Base-by-base conservation (phyloP, 768 basidiomycete species). In the Lactarius vividus region DNA sequence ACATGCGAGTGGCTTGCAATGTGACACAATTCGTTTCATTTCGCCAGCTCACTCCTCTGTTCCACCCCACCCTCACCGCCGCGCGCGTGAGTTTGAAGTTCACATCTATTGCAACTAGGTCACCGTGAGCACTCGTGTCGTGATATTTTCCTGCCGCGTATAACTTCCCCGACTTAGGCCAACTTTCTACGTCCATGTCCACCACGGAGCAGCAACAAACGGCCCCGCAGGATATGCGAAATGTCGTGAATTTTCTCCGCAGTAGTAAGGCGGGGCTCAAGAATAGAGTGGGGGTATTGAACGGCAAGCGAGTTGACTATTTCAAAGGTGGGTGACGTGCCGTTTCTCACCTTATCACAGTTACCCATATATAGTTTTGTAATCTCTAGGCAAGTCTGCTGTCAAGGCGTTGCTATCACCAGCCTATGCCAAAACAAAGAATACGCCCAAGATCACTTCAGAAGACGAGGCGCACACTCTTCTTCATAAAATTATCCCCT, bases 281-380 rank as follows among this genome's bases (percentile, higher is more conserved):
- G 80, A 84, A 88, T 61, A 84, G 93, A 69, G 88, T 90, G 11
- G 97, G 97, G 26, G 90, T 95, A 10, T 79, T 98, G 73, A 93
- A 93, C 71, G 96, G 96, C 28, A 97, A 96, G 77, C 88, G 96
- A 40, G 79, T 96, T 59, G 96, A 98, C 77, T 99, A 98, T 79
- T 99, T 98, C 83, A 99, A 95, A 81, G 97, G 96, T 95, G 59
- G 71, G 83, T 70, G n/a, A n/a, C 49, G 23, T 42, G 13, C 37
- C 16, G 31, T 33, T 8, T 37, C 28, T 20, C 56, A 33, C 26
- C 16, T 42, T 56, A 56, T n/a, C 63, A 16, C 53, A 31, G n/a
- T 57, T 66, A 35, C 65, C 31, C n/a, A 46, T 67, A 59, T 61
- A 33, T 55, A 62, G 49, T 54, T 29, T 63, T 40, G 39, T 64